Evolutionary conservation across 768 basidiomycete genomes (phyloP).

Genomic region (Sistotremastrum suecicum): DNA sequence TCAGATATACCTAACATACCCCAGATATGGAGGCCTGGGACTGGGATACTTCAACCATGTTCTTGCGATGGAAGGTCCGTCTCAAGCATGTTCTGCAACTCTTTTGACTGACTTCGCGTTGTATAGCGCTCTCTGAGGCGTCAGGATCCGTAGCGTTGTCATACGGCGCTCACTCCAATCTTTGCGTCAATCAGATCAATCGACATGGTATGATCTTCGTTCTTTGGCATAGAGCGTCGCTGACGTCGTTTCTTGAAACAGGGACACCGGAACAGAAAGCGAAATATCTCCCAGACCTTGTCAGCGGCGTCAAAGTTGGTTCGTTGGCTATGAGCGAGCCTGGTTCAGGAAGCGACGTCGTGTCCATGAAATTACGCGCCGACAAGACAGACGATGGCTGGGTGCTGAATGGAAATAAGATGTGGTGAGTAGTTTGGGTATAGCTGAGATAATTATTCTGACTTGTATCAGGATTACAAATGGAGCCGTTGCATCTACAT

Average conservation of each 20-base stretch:
- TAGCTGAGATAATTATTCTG: conserved; percentile 1
- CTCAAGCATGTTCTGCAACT: not conserved
- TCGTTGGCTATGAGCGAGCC: conserved; percentile 92
- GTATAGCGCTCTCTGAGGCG: conserved; percentile 55
- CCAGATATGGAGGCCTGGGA: conserved; percentile 68
- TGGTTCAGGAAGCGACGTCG: conserved; percentile 88
- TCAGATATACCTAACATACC: conserved; percentile 16
- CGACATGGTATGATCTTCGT: conserved; percentile 38
- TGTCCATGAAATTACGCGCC: conserved; percentile 80
- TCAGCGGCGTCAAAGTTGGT: conserved; percentile 73
- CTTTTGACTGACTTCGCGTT: not conserved
- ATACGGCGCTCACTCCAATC: conserved; percentile 85
- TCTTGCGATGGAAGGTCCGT: conserved; percentile 75
- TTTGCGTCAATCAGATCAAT: conserved; percentile 60
- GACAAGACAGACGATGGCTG: conserved; percentile 67
- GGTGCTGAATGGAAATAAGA: conserved; percentile 80
- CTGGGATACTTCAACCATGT: conserved; percentile 81
- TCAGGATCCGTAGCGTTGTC: conserved; percentile 89
- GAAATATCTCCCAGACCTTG: conserved; percentile 71
- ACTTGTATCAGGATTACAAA: conserved; percentile 69
- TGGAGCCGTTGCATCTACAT: conserved; percentile 79
- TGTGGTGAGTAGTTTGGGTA: conserved; percentile 48
- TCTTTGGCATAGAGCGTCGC: no score
- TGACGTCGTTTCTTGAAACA: no score
- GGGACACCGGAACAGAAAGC: conserved; percentile 61